A percentile compares a stretch with the other conserved stretches of the same genome.
Evolutionary conservation across 768 basidiomycete genomes (phyloP).

Genomic region (Russula griseocarnosa): DNA sequence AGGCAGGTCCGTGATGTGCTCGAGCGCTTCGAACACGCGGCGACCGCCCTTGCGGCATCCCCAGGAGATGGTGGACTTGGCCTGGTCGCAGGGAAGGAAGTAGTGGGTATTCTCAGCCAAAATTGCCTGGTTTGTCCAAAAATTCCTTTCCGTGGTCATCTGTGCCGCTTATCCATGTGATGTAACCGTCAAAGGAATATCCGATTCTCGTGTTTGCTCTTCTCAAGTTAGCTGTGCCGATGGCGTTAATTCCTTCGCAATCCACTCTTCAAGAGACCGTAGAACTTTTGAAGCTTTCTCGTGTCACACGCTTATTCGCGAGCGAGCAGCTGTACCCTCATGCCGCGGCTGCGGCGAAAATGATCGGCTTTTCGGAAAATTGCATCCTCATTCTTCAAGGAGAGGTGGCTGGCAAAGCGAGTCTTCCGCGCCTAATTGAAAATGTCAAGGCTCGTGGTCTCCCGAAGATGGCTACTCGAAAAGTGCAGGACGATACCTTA

Average conservation of each 20-base stretch:
- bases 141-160: background rate
- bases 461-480: constrained; percentile 42
- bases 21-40: constrained; percentile 49
- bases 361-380: constrained; percentile 37
- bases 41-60: constrained; percentile 47
- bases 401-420: constrained; percentile 38
- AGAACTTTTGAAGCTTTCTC: constrained; percentile 46
- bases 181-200: constrained; percentile 45
- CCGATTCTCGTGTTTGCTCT: constrained; percentile 48
- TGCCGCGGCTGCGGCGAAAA: constrained; percentile 40
- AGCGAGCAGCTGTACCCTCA: constrained; percentile 43
- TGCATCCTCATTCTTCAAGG: constrained; percentile 51
- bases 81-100: constrained; percentile 37
- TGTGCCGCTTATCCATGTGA: background rate
- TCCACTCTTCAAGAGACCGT: constrained; percentile 56
- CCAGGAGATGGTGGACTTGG: constrained; percentile 53
- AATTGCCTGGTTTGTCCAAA: constrained; percentile 57
- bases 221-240: constrained; percentile 47
- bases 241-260: constrained; percentile 50
- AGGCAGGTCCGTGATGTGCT: constrained; percentile 48
- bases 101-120: constrained; percentile 66
- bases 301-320: constrained; percentile 52
- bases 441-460: constrained; percentile 38
- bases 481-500: constrained; percentile 49
- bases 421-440: constrained; percentile 45